Evolutionary conservation across 2,329 filamentous ascomycete genomes (phyloP), one percentile per base, ranked within the genome.

Genomic region (Fusarium sp.): DNA sequence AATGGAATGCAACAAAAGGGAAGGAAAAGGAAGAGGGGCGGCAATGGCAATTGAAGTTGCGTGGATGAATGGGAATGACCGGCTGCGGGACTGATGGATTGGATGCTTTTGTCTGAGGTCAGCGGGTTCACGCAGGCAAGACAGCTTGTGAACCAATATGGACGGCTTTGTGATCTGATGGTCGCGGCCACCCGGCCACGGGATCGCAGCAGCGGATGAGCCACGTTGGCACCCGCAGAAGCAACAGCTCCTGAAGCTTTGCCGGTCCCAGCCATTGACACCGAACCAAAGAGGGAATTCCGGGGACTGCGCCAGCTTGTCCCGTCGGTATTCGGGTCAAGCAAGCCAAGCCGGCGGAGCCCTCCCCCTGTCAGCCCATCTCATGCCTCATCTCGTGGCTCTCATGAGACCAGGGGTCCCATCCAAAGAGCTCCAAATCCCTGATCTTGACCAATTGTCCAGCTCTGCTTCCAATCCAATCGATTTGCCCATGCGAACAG

Each of bases 301-400:
- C 60, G 63, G 72, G 69, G 72, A 72, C 70, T 50, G 73, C 50
- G 60, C 69, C 63, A 75, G 57, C 58, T 70, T 66, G 33, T 58
- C 56, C 56, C 56, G 56, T 75, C 63, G 62, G 66, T 69, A 67
- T 68, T 63, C 61, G 68, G 61, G 64, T 52, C 56, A 45, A 37
- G 54, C 57, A 56, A 59, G 59, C 50, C 39, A 35, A 64, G 48
- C 18, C 24, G 27, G 43, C n/a, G 22, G 61, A 27, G 31, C 18
- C 50, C 62, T 41, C 18, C 22, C 62, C 62, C 56, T 65, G 64
- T 37, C 54, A 31, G 9, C n/a, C 59, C 50, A 57, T 67, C 65
- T 71, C 73, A 70, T 71, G 66, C 62, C 52, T 68, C 39, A 48
- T 71, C 69, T 70, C 69, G 63, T 75, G 69, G 73, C 50, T 72